phyloP scores from a whole-genome alignment of 78 protist genomes.

The Monosiga brevicollis region DNA sequence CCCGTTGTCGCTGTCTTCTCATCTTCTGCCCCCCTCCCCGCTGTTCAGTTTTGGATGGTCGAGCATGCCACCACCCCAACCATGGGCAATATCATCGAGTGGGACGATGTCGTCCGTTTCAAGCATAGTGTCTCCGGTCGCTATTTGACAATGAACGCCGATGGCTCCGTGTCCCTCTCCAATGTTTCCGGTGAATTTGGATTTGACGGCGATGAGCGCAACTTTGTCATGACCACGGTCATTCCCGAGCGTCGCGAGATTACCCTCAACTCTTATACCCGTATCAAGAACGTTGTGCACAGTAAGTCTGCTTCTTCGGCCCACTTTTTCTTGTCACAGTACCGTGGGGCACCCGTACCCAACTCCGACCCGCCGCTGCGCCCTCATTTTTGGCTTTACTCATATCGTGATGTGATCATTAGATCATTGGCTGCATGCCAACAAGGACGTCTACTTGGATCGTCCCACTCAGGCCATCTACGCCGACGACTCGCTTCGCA shows the following conservation, averaged over 20 bases:
- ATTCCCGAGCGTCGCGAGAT: background rate
- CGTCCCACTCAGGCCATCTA: background rate
- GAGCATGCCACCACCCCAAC: background rate
- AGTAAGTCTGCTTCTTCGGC: too few species aligned
- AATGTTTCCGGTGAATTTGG: background rate
- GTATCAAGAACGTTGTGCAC: slow-evolving; percentile 6
- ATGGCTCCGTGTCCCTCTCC: too few species aligned
- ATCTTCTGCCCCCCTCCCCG: background rate
- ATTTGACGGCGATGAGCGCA: background rate
- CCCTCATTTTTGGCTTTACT: too few species aligned
- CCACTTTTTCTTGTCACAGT: too few species aligned
- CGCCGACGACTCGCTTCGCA: background rate
- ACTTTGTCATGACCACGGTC: background rate
- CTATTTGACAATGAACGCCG: too few species aligned
- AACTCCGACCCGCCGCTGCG: too few species aligned
- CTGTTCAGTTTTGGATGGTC: background rate
- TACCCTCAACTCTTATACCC: background rate
- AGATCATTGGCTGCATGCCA: background rate
- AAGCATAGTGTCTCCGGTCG: too few species aligned
- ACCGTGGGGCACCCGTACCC: too few species aligned
- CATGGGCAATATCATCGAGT: background rate
- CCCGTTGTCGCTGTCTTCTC: background rate
- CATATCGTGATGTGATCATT: too few species aligned
- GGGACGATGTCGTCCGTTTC: too few species aligned
- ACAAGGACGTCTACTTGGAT: background rate